These are phyloP conservation scores for Pichia exigua DNA, from an alignment of 805 yeast species.

Conservation along the genomic window DNA sequence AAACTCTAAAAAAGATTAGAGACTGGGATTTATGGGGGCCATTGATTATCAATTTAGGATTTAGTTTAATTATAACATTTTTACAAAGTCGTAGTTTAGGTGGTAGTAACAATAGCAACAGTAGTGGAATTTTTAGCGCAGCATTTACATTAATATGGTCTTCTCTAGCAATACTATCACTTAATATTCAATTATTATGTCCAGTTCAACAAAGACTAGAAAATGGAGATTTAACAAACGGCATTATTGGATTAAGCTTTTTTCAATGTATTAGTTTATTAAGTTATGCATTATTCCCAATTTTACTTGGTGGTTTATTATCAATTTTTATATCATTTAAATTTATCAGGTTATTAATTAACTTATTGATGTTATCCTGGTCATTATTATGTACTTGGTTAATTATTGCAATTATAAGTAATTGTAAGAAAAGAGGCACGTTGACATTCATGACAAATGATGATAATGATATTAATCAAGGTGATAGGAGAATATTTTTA, in stretches of 20 bases:
- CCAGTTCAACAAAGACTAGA: constrained; percentile 32
- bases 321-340: constrained; percentile 38
- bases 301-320: constrained; percentile 39
- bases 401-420: constrained; percentile 39
- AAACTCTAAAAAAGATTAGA: constrained; percentile 29
- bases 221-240: constrained; percentile 22
- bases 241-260: constrained; percentile 37
- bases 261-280: constrained; percentile 49
- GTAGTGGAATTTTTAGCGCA: constrained; percentile 46
- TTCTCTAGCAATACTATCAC: constrained; percentile 38
- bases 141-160: constrained; percentile 47
- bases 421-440: constrained; percentile 21
- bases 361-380: constrained; percentile 40
- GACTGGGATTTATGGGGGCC: constrained; percentile 67
- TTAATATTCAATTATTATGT: constrained; percentile 48
- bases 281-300: constrained; percentile 50
- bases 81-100: constrained; percentile 28
- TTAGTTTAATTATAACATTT: constrained; percentile 41
- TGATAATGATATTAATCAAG: constrained; percentile 30
- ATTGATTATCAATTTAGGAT: constrained; percentile 40
- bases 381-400: constrained; percentile 44
- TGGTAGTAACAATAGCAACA: constrained; percentile 17
- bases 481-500: constrained; percentile 45
- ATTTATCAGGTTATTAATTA: constrained; percentile 33
- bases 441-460: constrained; percentile 13